Percentiles rank a stretch among this genome's conserved stretches.
Evolutionary conservation across 2,329 filamentous ascomycete species (phyloP).

Genomic region (Torrubiellomyces zombiae): DNA sequence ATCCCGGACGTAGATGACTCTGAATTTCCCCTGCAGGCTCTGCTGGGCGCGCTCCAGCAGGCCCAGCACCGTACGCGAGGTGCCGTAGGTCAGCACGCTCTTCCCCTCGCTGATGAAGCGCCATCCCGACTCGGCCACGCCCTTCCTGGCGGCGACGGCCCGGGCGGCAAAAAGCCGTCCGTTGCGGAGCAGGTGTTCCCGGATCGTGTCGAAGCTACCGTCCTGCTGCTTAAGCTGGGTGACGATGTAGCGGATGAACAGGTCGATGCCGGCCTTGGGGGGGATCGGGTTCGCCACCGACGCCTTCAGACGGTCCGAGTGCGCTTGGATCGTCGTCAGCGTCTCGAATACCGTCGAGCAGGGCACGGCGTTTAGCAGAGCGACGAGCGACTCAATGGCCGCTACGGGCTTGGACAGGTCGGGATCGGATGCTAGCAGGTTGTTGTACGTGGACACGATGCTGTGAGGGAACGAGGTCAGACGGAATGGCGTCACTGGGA

Average conservation of each 20-base stretch:
- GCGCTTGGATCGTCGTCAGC: slow-evolving; percentile 63
- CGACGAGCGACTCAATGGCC: slow-evolving; percentile 80
- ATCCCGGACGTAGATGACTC: slow-evolving; percentile 64
- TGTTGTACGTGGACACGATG: slow-evolving; percentile 38
- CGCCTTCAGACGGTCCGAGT: slow-evolving; percentile 61
- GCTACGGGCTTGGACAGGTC: slow-evolving; percentile 93
- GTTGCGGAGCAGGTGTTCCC: slow-evolving; percentile 71
- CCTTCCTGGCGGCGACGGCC: slow-evolving; percentile 69
- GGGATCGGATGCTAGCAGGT: slow-evolving; percentile 46
- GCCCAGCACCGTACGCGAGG: slow-evolving; percentile 66
- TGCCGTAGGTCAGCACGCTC: slow-evolving; percentile 81
- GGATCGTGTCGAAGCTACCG: slow-evolving; percentile 56
- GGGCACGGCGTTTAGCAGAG: slow-evolving; percentile 62
- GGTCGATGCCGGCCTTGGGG: slow-evolving; percentile 80
- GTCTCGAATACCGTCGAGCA: slow-evolving; percentile 88
- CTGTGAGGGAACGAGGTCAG: too few relatives aligned
- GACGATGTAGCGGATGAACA: slow-evolving; percentile 89
- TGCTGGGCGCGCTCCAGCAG: slow-evolving; percentile 53
- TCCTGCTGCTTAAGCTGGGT: slow-evolving; percentile 46
- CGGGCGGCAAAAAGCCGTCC: slow-evolving; percentile 72
- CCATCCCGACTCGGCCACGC: slow-evolving; percentile 65
- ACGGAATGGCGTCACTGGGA: too few relatives aligned
- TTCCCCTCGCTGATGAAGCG: slow-evolving; percentile 63
- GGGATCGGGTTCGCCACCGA: slow-evolving; percentile 79
- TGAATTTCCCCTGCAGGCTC: slow-evolving; percentile 49